These are phyloP conservation scores for Chalciporus sp. DNA, from an alignment of 1,284 basidiomycete species.

Conservation along the genomic window DNA sequence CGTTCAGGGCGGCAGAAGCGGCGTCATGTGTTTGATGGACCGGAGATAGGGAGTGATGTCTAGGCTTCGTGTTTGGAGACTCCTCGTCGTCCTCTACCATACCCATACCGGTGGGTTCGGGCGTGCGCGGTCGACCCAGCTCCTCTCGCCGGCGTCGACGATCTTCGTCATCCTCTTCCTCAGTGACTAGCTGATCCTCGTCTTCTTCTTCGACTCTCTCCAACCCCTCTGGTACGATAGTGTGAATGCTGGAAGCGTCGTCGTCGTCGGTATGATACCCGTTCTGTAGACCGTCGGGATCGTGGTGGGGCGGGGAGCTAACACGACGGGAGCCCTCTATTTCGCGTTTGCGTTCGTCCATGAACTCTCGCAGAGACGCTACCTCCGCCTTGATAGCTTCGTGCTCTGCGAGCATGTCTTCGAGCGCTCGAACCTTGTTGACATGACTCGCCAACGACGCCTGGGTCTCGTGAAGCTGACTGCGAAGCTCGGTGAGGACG, in stretches of 20 bases:
- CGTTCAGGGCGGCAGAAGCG: conserved; percentile 44
- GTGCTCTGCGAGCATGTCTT: conserved; percentile 85
- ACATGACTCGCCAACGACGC: conserved; percentile 77
- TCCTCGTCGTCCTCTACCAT: conserved; percentile 49
- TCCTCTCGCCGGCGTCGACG: conserved; percentile 54
- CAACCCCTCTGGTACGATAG: conserved; percentile 66
- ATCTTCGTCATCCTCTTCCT: conserved; percentile 49
- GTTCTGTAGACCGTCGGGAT: conserved; percentile 29
- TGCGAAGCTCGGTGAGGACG: conserved; percentile 59
- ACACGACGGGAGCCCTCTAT: conserved; percentile 23
- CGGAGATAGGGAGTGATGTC: conserved; percentile 19
- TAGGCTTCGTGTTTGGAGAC: conserved; percentile 25
- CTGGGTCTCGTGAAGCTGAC: conserved; percentile 87
- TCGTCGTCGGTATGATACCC: conserved; percentile 57
- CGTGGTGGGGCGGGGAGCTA: conserved; percentile 27
- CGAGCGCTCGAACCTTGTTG: conserved; percentile 84
- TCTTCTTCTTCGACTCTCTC: conserved; percentile 78
- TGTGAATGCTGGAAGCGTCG: conserved; percentile 60
- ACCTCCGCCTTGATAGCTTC: conserved; percentile 87
- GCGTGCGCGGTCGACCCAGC: conserved; percentile 70
- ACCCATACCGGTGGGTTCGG: conserved; percentile 74
- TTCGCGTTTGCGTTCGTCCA: conserved; percentile 56
- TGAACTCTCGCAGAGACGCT: conserved; percentile 65
- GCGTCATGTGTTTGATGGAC: conserved; percentile 21
- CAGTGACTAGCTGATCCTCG: conserved; percentile 56